A percentile compares a stretch with the other conserved stretches of the same genome.
Evolutionary conservation across 2,329 filamentous ascomycete species (phyloP).

Genomic region (Xylariales sp.): DNA sequence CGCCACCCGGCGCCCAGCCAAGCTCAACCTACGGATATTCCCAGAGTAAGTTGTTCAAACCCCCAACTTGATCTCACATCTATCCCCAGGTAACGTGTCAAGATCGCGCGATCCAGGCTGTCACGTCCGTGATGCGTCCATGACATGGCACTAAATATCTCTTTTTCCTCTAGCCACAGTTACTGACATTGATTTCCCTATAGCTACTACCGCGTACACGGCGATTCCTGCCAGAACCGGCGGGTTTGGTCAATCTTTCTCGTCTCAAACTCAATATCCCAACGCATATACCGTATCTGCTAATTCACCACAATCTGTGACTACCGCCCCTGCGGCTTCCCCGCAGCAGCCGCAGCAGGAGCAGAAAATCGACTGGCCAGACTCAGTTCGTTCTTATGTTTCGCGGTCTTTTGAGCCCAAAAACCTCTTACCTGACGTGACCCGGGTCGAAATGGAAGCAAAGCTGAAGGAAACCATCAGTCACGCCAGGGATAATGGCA

Average conservation of each 20-base stretch:
- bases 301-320: conserved; percentile 26
- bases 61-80: not conserved
- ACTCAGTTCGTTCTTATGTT: conserved; percentile 82
- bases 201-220: conserved; percentile 36
- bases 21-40: conserved; percentile 17
- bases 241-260: conserved; percentile 26
- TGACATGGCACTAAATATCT: not conserved
- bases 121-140: not conserved
- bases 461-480: conserved; percentile 86
- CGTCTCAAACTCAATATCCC: conserved; percentile 22
- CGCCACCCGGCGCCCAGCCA: conserved; percentile 20
- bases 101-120: not conserved
- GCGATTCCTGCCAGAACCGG: conserved; percentile 36
- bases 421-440: conserved; percentile 61
- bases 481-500: conserved; percentile 68
- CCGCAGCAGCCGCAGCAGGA: conserved; percentile 32
- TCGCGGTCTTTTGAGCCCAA: conserved; percentile 79
- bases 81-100: not conserved
- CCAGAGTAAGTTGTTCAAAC: conserved; percentile 12
- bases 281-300: conserved; percentile 22
- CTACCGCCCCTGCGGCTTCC: conserved; percentile 22
- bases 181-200: conserved; percentile 21
- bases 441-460: conserved; percentile 68
- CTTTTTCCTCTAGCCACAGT: not conserved
- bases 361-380: conserved; percentile 73